Base-by-base conservation (phyloP, 768 basidiomycete genomes). In the Punctularia strigosozonata region DNA sequence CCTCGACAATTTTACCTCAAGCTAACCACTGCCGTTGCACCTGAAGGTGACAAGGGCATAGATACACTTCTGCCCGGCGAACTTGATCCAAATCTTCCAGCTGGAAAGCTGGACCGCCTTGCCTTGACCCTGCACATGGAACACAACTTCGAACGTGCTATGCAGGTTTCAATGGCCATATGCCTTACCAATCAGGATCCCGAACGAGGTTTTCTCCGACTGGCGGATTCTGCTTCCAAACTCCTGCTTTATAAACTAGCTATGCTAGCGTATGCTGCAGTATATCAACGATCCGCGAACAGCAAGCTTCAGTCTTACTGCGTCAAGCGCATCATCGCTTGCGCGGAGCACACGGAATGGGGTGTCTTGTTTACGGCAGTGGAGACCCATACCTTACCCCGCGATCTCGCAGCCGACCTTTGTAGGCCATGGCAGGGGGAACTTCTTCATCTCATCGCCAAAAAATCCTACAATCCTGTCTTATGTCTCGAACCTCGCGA, bases 1-100 rank as follows among this genome's bases (percentile, higher is more conserved):
- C 64, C 67, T 3, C 71, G 69, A 50, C 58, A 73, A n/a, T 76
- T 77, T 46, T 69, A 75, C 49, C 66, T 75, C 47, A 67, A 66
- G 5, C 56, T 77, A 8, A 65, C 70, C 10, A 37, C 43, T 6
- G 46, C 48, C 7, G 65, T 71, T 46, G 53, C 63, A 26, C 64
- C 66, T 45, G 58, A 60, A 34, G 50, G 69, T 41, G 63, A 70
- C 51, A 73, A 73, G 49, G 66, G 69, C 6, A 48, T 72, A 31
- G 46, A 58, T 22, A 65, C 71, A 0, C 59, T 76, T 1, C 45
- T 75, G 18, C 58, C 57, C 2, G 55, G 47, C 3, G 59, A 65
- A 32, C 52, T 59, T 34, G 53, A 61, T 5, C 5, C 31, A 1
- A 15, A 38, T n/a, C 56, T 62, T 14, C 43, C 55, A 2, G 36